These are phyloP conservation scores for Trametes meyenii DNA, from an alignment of 768 basidiomycete genomes.

Conservation along the genomic window DNA sequence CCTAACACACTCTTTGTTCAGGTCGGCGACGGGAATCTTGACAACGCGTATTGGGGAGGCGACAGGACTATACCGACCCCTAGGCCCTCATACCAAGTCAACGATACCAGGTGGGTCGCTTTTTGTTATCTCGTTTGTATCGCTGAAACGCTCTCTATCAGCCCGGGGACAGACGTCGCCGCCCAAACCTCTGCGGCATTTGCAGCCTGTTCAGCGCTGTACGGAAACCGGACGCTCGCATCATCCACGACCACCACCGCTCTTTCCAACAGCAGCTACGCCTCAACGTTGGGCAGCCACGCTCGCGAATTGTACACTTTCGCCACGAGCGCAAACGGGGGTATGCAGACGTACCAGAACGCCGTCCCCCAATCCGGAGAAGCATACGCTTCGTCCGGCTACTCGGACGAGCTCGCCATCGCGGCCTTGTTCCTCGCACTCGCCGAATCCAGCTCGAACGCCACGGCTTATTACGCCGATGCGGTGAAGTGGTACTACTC, in stretches of 20 bases:
- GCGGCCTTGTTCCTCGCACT: conserved; percentile 78
- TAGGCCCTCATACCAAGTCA: conserved; percentile 79
- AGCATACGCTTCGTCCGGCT: conserved; percentile 74
- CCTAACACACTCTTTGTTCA: conserved; percentile 76
- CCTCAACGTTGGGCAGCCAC: conserved; percentile 68
- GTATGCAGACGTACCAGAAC: conserved; percentile 64
- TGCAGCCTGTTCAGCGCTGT: conserved; percentile 82
- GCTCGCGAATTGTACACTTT: conserved; percentile 76
- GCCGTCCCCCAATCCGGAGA: conserved; percentile 65
- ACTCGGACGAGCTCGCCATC: conserved; percentile 72
- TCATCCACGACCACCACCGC: conserved; percentile 61
- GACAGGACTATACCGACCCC: conserved; percentile 75
- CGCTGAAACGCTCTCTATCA: conserved; percentile 16
- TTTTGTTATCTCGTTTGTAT: not conserved
- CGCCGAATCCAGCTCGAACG: conserved; percentile 55
- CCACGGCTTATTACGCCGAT: conserved; percentile 44
- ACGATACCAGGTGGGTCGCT: conserved; percentile 52
- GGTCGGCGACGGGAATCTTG: conserved; percentile 68
- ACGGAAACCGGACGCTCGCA: conserved; percentile 60
- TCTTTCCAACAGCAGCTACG: conserved; percentile 73
- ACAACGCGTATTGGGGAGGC: conserved; percentile 89
- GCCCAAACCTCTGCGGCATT: conserved; percentile 87
- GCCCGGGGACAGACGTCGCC: conserved; percentile 89
- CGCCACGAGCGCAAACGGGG: conserved; percentile 67
- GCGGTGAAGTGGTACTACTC: conserved; percentile 59